Conservation (phyloP, 2,329 filamentous ascomycete species). For the Paracamarosporium sp. region DNA sequence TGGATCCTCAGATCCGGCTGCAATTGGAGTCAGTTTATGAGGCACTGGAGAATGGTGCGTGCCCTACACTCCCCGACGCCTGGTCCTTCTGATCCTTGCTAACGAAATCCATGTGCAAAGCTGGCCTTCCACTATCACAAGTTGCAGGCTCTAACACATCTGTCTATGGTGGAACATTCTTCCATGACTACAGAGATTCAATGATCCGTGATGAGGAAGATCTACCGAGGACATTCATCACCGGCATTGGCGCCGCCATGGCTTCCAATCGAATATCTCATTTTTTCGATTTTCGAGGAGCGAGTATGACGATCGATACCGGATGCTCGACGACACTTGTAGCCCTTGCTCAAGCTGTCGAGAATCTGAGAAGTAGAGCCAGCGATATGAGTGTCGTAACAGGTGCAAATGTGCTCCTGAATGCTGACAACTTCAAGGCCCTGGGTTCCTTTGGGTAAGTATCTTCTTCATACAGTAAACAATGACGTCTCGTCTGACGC, state of each 20-base stretch:
- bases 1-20: not conserved
- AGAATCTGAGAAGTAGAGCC: slow-evolving; percentile 23
- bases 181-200: not conserved
- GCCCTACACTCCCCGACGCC: too few species aligned
- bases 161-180: not conserved
- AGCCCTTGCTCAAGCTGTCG: slow-evolving; percentile 15
- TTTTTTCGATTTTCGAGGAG: slow-evolving; percentile 22
- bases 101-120: too few species aligned
- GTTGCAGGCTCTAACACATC: not conserved
- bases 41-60: not conserved
- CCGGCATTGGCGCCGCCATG: not conserved
- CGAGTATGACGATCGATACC: slow-evolving; percentile 20
- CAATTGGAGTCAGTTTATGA: not conserved
- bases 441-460: too few species aligned
- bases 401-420: not conserved
- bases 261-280: not conserved
- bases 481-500: not conserved
- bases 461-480: not conserved
- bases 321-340: slow-evolving; percentile 21
- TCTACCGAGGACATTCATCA: not conserved
- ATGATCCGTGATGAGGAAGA: not conserved
- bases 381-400: not conserved
- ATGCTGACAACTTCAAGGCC: too few species aligned
- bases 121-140: not conserved
- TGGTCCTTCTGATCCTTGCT: too few species aligned